A percentile compares a stretch with the other conserved stretches of the same genome.
These are phyloP conservation scores for Russula foetens DNA, from an alignment of 768 basidiomycete genomes.

Conservation along the genomic window DNA sequence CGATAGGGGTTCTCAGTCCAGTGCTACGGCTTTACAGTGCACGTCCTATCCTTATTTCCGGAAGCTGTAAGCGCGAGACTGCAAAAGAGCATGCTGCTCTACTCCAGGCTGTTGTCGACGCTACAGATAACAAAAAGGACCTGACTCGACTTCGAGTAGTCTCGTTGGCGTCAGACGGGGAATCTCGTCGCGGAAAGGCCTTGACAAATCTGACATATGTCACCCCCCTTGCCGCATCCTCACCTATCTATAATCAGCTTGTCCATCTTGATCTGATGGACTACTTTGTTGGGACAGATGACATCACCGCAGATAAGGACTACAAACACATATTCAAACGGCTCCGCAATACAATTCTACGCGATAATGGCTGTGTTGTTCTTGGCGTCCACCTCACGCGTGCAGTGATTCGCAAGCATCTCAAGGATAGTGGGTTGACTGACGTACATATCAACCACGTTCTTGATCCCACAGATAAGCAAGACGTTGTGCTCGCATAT, in stretches of 20 bases:
- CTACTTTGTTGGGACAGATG: neutral
- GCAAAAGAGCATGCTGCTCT: neutral
- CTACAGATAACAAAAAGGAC: neutral
- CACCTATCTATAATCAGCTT: neutral
- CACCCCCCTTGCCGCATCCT: neutral
- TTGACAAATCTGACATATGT: neutral
- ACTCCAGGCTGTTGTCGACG: neutral
- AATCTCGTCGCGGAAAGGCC: too few relatives aligned
- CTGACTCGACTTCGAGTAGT: too few relatives aligned
- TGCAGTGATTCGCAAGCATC: neutral
- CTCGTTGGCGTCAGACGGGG: too few relatives aligned
- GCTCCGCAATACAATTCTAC: neutral
- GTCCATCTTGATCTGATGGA: neutral
- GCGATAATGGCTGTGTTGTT: neutral
- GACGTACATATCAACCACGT: neutral
- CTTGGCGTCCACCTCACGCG: neutral
- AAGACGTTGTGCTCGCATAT: neutral
- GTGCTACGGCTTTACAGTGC: neutral
- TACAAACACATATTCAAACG: neutral
- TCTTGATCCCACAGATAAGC: too few relatives aligned
- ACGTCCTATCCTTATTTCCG: neutral
- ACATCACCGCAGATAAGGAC: conserved; percentile 1
- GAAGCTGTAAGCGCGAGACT: neutral
- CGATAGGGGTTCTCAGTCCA: neutral
- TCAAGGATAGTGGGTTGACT: too few relatives aligned